Percentiles rank a stretch among this genome's conserved stretches.
Evolutionary conservation across 2,329 filamentous ascomycete species (phyloP).

Genomic region (Claviceps arundinis): DNA sequence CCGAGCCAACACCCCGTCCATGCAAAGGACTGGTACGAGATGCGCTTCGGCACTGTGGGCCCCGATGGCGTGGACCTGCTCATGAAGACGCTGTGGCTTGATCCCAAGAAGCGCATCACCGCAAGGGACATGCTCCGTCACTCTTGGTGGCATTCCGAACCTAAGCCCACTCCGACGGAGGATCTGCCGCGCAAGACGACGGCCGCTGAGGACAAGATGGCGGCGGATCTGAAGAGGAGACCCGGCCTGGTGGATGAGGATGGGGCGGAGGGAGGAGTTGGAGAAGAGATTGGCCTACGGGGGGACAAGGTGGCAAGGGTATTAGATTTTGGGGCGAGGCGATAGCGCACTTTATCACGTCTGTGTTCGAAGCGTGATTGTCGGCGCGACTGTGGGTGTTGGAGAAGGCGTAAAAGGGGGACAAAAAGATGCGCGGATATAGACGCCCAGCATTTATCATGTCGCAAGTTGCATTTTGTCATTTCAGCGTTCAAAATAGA

Average conservation of each 20-base stretch:
- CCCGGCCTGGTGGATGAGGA: constrained; percentile 50
- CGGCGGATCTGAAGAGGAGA: constrained; percentile 65
- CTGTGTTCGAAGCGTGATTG: too few relatives aligned
- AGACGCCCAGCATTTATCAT: too few relatives aligned
- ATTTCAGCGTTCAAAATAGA: too few relatives aligned
- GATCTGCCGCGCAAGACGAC: constrained; percentile 59
- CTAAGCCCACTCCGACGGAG: constrained; percentile 68
- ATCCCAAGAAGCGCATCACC: constrained; percentile 74
- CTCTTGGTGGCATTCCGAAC: constrained; percentile 73
- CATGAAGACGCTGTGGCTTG: constrained; percentile 70
- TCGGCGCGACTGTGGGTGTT: too few relatives aligned
- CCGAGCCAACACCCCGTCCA: constrained; percentile 49
- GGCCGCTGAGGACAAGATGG: constrained; percentile 59
- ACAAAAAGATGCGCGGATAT: too few relatives aligned
- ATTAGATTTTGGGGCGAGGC: too few relatives aligned
- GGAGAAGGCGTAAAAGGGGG: too few relatives aligned
- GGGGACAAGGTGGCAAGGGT: constrained; percentile 17
- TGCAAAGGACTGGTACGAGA: constrained; percentile 58
- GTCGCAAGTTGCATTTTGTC: too few relatives aligned
- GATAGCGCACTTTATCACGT: too few relatives aligned
- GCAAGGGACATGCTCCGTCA: constrained; percentile 69
- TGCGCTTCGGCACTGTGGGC: constrained; percentile 68
- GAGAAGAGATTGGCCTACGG: constrained; percentile 75
- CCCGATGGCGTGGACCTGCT: constrained; percentile 75
- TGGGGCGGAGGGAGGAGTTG: constrained; percentile 56